phyloP scores from a whole-genome alignment of 768 basidiomycete species.

The Gautieria morchelliformis region DNA sequence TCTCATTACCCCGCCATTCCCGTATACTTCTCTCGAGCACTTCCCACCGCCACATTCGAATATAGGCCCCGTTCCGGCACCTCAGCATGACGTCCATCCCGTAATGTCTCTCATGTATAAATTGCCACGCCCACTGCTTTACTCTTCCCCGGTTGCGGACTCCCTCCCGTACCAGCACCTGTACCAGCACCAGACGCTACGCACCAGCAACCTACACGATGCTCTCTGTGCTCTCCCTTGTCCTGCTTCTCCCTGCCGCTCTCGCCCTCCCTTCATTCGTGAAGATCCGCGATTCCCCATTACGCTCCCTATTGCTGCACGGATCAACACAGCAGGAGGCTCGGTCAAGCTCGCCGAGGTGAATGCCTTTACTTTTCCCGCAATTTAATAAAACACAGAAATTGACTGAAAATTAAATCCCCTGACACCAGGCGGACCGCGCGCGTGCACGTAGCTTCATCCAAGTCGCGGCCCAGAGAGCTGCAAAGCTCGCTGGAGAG shows the following conservation, averaged over 20 bases:
- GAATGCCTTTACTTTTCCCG: background rate
- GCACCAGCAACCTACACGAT: background rate
- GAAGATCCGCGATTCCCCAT: conserved; percentile 4
- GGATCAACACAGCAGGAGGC: background rate
- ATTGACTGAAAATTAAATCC: background rate
- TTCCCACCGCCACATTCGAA: too few species aligned
- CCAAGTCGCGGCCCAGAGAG: background rate
- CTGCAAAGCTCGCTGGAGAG: conserved; percentile 1
- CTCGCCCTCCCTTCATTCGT: background rate
- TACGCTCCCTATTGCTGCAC: background rate
- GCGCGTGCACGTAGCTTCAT: background rate
- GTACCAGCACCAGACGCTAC: too few species aligned
- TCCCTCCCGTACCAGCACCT: too few species aligned
- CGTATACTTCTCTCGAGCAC: too few species aligned
- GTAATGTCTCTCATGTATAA: too few species aligned
- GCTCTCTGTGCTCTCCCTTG: background rate
- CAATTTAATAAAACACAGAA: background rate
- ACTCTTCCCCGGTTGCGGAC: too few species aligned
- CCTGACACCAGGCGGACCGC: background rate
- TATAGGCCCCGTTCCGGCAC: too few species aligned
- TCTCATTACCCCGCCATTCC: too few species aligned
- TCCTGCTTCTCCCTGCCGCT: background rate
- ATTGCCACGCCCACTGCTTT: too few species aligned
- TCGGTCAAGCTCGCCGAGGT: background rate
- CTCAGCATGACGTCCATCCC: too few species aligned